Evolutionary conservation across 2,329 filamentous ascomycete genomes (phyloP).

Genomic region (Fusarium camptoceras): DNA sequence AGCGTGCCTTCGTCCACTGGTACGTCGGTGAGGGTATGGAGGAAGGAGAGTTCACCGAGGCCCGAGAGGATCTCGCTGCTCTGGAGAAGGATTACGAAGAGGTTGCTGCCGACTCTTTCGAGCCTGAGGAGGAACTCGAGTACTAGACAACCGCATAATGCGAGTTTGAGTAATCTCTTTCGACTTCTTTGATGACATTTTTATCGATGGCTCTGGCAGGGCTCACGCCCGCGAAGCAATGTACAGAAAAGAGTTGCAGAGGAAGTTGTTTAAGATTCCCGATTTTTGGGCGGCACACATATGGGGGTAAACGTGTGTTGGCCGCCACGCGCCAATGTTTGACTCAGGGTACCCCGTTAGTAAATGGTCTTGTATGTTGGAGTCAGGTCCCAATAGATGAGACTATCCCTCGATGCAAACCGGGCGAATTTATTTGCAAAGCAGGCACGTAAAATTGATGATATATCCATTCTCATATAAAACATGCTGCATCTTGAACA

Average conservation of each 20-base stretch:
- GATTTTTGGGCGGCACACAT: conserved; percentile 42
- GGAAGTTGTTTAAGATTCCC: conserved; percentile 48
- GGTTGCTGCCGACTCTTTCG: conserved; percentile 78
- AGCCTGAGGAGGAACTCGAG: conserved; percentile 75
- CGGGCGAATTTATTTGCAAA: conserved; percentile 40
- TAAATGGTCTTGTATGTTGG: conserved; percentile 44
- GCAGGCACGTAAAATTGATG: conserved; percentile 50
- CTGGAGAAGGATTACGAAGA: conserved; percentile 90
- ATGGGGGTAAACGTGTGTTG: conserved; percentile 41
- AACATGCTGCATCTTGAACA: not conserved
- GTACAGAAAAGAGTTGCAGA: conserved; percentile 41
- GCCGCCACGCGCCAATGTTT: conserved; percentile 39
- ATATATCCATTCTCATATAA: conserved; percentile 46
- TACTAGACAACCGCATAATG: conserved; percentile 69
- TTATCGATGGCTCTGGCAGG: conserved; percentile 27
- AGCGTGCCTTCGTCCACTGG: conserved; percentile 82
- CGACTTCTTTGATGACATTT: conserved; percentile 40
- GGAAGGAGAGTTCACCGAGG: conserved; percentile 90
- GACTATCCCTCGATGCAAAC: conserved; percentile 42
- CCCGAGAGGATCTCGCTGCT: conserved; percentile 85
- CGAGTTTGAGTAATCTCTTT: conserved; percentile 37
- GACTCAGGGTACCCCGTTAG: conserved; percentile 44
- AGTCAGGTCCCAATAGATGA: conserved; percentile 48
- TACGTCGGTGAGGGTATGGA: conserved; percentile 93
- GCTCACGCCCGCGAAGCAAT: conserved; percentile 30